Base-by-base conservation (phyloP, 2,329 filamentous ascomycete genomes). In the Neofusicoccum umdonicola region DNA sequence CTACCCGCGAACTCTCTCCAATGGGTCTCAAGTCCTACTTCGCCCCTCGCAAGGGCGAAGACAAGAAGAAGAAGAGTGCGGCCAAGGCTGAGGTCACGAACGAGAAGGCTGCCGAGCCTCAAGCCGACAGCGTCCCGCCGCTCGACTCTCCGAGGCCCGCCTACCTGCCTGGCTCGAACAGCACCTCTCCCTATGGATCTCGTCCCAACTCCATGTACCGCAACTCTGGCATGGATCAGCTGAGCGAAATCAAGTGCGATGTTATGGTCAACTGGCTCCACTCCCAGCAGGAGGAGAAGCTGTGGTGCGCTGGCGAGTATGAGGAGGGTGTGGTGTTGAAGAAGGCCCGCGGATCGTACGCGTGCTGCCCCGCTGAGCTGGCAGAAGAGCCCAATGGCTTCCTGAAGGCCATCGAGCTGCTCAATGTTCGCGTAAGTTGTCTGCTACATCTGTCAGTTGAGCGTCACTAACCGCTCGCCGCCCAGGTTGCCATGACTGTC, bases 241-340 rank as follows among this genome's bases (percentile, higher is more conserved):
- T 85, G 54, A 72, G 79, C 54, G 82, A 86, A 66, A 81, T 87
- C 71, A 87, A 85, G 71, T 81, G 79, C 68, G 85, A 88, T 71
- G 83, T 89, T 67, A 85, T 88, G 80, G 86, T 86, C 69, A 87
- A 84, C 69, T 88, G 84, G 81, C 79, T 89, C 2, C 85, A 87
- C 71, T 83, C 87, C 65, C 84, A 87, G 70, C 86, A 88, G 67
- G 78, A 86, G 67, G 84, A 88, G 71, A 78, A 76, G 63, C 72
- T 83, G 37, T 86, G 84, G 84, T 81, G 78, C 3, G 75, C 74
- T 27, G 79, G 79, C 61, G 75, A 73, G 22, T 70, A 77, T 11
- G 82, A 83, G 12, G 84, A 87, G 73, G 85, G 85, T 68, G 82
- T 85, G 1, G 77, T 87, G 2, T 71, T 87, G 62, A 87, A 86